Evolutionary conservation across 805 yeast species (phyloP), one percentile per base, ranked within the genome.

Genomic region (Saturnispora ahearnii): DNA sequence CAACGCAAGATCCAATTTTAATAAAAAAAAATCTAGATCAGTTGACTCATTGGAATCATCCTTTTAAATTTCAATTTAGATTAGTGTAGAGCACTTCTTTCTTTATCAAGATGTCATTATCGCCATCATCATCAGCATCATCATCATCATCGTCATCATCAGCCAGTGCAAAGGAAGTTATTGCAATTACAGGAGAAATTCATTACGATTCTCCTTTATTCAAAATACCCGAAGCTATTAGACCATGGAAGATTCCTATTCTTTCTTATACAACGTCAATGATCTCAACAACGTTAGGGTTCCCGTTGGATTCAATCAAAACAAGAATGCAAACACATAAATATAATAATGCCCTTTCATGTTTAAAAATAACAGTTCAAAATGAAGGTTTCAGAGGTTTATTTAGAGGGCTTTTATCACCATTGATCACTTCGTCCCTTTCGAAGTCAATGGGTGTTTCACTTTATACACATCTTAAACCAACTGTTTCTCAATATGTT

Each of bases 221-320:
- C 51, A 54, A 71, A 4, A 70, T 82, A 49, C 87, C 87, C 1
- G 62, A 57, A 2, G 32, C 55, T 0, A 55, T 81, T 1, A 65
- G 69, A 42, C 82, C 84, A 1, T 81, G 76, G 66, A 69, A 78
- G 50, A 72, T 81, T 1, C 74, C 84, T 9, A 64, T 81, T 2
- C 60, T 84, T 46, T 86, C 93, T 0, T 84, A 81, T 55, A 64
- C 78, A 0, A 70, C 90, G 2, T 81, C 89, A 0, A 63, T 83
- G 41, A 63, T 75, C 11, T 74, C 89, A 18, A 82, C 89, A 1
- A 69, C 78, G 3, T 73, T 81, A n/a, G 95, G 93, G 18, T 87
- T 81, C 59, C 96, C 96, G 0, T 65, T 87, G 45, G 96, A 87
- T 62, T 83, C 93, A n/a, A 72, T 88, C 52, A 87, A 87, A 63